Evolutionary conservation across 1,139 yeast species (phyloP), one percentile per base, ranked within the genome.

Genomic region (Debaryomyces robertsiae): DNA sequence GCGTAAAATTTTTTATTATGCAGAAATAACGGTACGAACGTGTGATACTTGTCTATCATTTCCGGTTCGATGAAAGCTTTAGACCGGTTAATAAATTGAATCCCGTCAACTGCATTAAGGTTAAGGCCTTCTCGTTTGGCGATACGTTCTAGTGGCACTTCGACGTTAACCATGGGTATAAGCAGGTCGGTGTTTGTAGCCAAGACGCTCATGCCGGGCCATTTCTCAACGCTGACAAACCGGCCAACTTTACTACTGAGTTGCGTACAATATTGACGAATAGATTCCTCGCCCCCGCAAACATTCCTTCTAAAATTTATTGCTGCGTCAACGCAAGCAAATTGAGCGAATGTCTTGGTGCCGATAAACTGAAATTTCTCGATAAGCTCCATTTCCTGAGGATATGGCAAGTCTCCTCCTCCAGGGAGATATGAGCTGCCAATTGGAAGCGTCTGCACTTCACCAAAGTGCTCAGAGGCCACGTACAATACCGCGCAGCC

Each of bases 241-340:
- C 60, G 55, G 1, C 73, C 75, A 1, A 75, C 82, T 39, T 65
- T 42, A 5, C 53, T 43, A 2, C 82, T 79, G 40, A 84, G 67
- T 0, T 49, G 48, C 36, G 56, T 53, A 49, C 79, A 75, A 54
- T 84, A 82, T 1, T 65, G 53, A 42, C 66, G 57, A 39, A 84
- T 81, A 4, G 57, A 58, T 2, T 67, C 72, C 47, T 81, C 86
- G 2, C 88, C 88, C 2, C 91, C 90, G 50, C 87, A 81, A 5
- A 65, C 61, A 6, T 68, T 67, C 13, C 66, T 55, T 48, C 85
- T 66, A 54, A 83, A 84, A 47, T 69, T 59, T 17, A 73, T 48
- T 0, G 87, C 88, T 3, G 53, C 51, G 5, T 53, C 50, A 35
- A 71, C 54, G 22, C 61, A 50, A 4, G 55, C 43, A 6, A 58